Percentiles rank a stretch among this genome's conserved stretches.
Evolutionary conservation across 192 early-diverging fungal genomes (phyloP).

Genomic region (Piromyces finnis): DNA sequence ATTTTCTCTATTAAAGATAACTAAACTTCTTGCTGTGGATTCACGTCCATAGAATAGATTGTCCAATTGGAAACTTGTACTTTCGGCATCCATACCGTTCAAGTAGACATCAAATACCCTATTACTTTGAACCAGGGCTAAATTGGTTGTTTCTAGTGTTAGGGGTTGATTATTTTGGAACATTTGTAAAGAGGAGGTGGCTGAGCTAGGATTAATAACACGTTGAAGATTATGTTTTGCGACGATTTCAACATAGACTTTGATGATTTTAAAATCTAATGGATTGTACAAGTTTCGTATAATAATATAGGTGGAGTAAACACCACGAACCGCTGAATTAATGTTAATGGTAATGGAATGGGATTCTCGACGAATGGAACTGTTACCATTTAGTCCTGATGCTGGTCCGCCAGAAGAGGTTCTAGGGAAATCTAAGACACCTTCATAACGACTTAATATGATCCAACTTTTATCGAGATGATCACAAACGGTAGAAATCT

Average conservation of each 20-base stretch:
- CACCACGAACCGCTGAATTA: conserved; percentile 29
- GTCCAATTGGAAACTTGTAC: conserved; percentile 41
- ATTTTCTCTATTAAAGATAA: conserved; percentile 53
- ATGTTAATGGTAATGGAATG: conserved; percentile 48
- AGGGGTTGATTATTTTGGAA: background rate
- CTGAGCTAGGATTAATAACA: background rate
- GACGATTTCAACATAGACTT: conserved; percentile 52
- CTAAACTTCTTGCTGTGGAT: conserved; percentile 48
- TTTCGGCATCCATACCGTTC: conserved; percentile 30
- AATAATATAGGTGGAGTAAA: conserved; percentile 51
- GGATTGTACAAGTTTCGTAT: conserved; percentile 57
- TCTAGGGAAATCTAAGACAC: conserved; percentile 32
- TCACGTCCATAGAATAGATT: conserved; percentile 53
- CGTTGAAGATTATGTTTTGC: conserved; percentile 19
- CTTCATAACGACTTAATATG: conserved; percentile 43
- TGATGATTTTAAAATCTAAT: conserved; percentile 50
- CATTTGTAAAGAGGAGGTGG: background rate
- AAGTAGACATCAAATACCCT: conserved; percentile 60
- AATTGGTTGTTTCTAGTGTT: background rate
- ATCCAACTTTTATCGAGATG: conserved; percentile 39
- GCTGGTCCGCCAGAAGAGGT: background rate
- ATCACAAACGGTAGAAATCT: conserved; percentile 31
- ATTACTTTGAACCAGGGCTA: conserved; percentile 11
- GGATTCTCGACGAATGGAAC: background rate
- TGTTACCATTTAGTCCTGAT: background rate